Evolutionary conservation across 202 grass and related monocot genomes (phyloP), one percentile per base, ranked within the genome.

Genomic region (Dendrocalamus latiflorus): DNA sequence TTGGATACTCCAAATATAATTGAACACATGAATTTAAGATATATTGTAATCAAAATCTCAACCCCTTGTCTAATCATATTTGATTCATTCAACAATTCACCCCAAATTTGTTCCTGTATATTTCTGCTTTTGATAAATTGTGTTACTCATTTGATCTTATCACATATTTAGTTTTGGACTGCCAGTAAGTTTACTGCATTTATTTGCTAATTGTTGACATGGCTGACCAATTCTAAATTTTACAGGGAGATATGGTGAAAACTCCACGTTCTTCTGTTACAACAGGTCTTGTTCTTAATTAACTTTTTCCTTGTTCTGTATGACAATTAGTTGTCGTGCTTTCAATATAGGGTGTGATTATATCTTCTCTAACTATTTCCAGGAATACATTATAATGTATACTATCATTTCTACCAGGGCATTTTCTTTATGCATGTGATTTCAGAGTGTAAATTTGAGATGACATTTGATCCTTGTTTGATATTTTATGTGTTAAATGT

Each of bases 161-260:
- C 38, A 54, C 36, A 73, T 70, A 55, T 9, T 73, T 72, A 59
- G 33, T 63, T 76, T 77, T 65, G 13, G 30, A 22, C 33, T 77
- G 49, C 16, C 34, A 58, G 28, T 50, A 51, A 71, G 21, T 13
- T 75, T 78, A 24, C 58, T 83, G 24, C 37, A 70, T 83, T 69
- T 70, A 57, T 68, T 39, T 74, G 34, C 44, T 62, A 44, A 18
- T 60, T 74, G 24, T 75, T 75, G 34, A 56, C 36, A 56, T 79
- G 44, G 21, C 50, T 83, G 8, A 48, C 43, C 30, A 70, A 44
- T 54, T 55, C 21, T 76, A 75, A 71, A 77, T 68, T 81, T 80
- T 84, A 45, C 87, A 92, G 87, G 92, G 89, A 60, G 85, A 74
- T 42, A 88, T 92, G 92, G 92, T 74, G 79, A 90, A 89, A 76